Conservation (phyloP, 495 filamentous ascomycete species). For the Annulohypoxylon stygium region DNA sequence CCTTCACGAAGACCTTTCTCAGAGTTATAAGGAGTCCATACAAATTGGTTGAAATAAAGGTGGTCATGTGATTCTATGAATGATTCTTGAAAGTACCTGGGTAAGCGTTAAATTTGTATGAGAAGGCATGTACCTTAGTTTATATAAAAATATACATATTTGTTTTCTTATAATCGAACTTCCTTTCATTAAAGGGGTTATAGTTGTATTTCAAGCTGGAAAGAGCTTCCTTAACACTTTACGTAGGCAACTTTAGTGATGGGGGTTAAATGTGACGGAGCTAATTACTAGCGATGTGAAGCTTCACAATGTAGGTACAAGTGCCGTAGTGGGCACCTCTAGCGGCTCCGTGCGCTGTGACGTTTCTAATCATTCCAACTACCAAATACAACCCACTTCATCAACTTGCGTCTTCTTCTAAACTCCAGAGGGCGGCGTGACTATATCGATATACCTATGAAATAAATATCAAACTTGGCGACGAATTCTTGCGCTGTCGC, state of each 20-base stretch:
- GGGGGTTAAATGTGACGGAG: background rate
- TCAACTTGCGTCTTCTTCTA: background rate
- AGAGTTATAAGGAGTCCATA: background rate
- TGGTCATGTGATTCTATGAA: background rate
- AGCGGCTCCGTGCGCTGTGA: background rate
- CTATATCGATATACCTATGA: background rate
- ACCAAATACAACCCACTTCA: constrained; percentile 7
- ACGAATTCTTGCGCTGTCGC: background rate
- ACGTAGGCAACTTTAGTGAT: background rate
- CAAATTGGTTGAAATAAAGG: background rate
- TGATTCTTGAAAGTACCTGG: background rate
- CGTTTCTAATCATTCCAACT: background rate
- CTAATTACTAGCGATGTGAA: background rate
- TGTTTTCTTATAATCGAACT: too few relatives aligned
- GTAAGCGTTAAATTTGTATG: background rate
- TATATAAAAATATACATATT: too few relatives aligned
- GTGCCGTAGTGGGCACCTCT: background rate
- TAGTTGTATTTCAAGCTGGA: too few relatives aligned
- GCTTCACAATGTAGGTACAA: background rate
- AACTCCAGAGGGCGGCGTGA: background rate
- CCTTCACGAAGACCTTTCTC: background rate
- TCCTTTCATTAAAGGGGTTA: too few relatives aligned
- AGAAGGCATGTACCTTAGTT: background rate
- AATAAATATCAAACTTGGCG: background rate
- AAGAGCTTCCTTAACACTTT: too few relatives aligned